Base-by-base conservation (phyloP, 2,329 filamentous ascomycete species). In the Penicillium freii region DNA sequence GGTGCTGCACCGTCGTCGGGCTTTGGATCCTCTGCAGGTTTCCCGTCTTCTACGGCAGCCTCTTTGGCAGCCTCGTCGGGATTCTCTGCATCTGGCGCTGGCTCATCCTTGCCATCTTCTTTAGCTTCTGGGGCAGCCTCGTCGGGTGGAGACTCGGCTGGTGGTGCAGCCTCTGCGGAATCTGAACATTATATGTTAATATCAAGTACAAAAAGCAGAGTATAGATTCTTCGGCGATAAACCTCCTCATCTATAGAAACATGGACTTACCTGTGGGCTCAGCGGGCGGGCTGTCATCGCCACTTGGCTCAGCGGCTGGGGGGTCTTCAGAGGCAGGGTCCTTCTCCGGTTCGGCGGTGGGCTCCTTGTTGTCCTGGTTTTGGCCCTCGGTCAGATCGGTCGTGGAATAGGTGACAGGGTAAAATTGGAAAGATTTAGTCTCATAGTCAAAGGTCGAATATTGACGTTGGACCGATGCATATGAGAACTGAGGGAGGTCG, bases 391-490 rank as follows among this genome's bases (percentile, higher is more conserved):
- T 72, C 71, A 73, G 68, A 62, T 68, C 65, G 60, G 68, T 60
- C 66, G 65, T 65, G 59, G 66, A 55, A 67, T 66, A 58, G 63
- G 62, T 56, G 57, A 77, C 69, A 66, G 72, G 70, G 66, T 75
- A 71, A 62, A 64, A 71, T 65, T 69, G 71, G 61, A 69, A 77
- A 64, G 68, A 60, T 53, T 70, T 61, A 62, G 74, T 74, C 60
- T 69, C 62, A 68, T 60, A 71, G 67, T 79, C 75, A 69, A 73
- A 78, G 48, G 73, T 75, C 69, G 78, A 75, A 68, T 78, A 79
- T 61, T 73, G 70, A 72, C 66, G 63, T 62, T 76, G 70, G 66
- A 75, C 71, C 54, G 67, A 71, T 65, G 77, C 74, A 69, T 78
- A 79, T 63, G 74, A 61, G 69, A 72, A 78, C 56, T 62, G 61